These are phyloP conservation scores for Phoenix roebelenii DNA, from an alignment of 176 grass and related monocot genomes.

Conservation along the genomic window DNA sequence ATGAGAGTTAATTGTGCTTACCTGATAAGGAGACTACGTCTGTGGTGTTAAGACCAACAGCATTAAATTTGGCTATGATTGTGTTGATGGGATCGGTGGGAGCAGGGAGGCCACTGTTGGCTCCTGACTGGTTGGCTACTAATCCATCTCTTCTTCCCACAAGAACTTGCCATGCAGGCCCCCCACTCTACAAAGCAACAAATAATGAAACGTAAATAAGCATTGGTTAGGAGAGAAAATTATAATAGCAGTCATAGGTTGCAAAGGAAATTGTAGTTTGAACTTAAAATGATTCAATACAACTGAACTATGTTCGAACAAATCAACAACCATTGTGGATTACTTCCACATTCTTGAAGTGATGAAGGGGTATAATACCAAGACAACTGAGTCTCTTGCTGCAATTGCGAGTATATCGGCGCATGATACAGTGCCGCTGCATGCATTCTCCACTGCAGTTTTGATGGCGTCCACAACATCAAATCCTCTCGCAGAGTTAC, in stretches of 20 bases:
- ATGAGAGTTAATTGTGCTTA: not conserved
- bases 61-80: slow-evolving; percentile 29
- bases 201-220: too few relatives aligned
- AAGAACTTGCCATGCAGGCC: slow-evolving; percentile 1
- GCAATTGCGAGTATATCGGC: slow-evolving; percentile 56
- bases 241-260: too few relatives aligned
- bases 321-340: too few relatives aligned
- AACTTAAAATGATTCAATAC: too few relatives aligned
- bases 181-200: slow-evolving; percentile 1
- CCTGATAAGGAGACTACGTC: slow-evolving; percentile 77
- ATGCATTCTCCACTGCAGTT: slow-evolving; percentile 49
- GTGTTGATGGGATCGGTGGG: slow-evolving; percentile 25
- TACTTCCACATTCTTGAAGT: too few relatives aligned
- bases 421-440: slow-evolving; percentile 54
- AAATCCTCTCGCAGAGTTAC: slow-evolving; percentile 59
- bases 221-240: too few relatives aligned
- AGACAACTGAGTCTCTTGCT: slow-evolving; percentile 44
- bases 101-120: slow-evolving; percentile 41
- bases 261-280: too few relatives aligned
- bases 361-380: slow-evolving; percentile 19
- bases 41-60: slow-evolving; percentile 45
- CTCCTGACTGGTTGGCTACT: slow-evolving; percentile 47
- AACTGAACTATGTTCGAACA: too few relatives aligned
- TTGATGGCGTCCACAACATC: slow-evolving; percentile 71
- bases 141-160: slow-evolving; percentile 14